phyloP scores from a whole-genome alignment of 2,329 filamentous ascomycete genomes.

The Peltaster fructicola region DNA sequence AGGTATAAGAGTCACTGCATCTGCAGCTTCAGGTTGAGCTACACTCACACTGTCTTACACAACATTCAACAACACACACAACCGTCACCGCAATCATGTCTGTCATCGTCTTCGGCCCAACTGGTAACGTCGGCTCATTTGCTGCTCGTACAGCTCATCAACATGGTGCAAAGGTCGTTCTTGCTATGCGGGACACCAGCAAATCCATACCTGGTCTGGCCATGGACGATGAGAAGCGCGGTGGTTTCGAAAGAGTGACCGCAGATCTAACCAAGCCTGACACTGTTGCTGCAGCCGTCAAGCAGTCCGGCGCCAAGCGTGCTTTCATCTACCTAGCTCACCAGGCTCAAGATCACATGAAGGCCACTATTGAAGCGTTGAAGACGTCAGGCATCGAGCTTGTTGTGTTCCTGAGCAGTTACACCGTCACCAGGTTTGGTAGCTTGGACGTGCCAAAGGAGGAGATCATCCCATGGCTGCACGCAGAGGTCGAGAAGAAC shows the following conservation, averaged over 20 bases:
- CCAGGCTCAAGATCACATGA: conserved; percentile 23
- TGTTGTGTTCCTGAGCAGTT: conserved; percentile 31
- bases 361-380: conserved; percentile 24
- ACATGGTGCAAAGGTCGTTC: conserved; percentile 26
- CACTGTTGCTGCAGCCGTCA: conserved; percentile 24
- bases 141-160: conserved; percentile 23
- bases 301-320: conserved; percentile 23
- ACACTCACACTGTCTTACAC: too few species aligned
- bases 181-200: conserved; percentile 30
- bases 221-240: conserved; percentile 14
- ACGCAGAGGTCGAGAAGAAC: conserved; percentile 28
- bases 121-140: conserved; percentile 27
- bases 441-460: conserved; percentile 11
- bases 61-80: too few species aligned
- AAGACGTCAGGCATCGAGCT: conserved; percentile 28
- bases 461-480: conserved; percentile 22
- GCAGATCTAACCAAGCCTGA: conserved; percentile 29
- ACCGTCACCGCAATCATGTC: too few species aligned
- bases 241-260: conserved; percentile 21
- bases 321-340: conserved; percentile 32
- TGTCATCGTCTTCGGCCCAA: conserved; percentile 34
- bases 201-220: conserved; percentile 25
- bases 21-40: too few species aligned
- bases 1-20: too few species aligned
- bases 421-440: conserved; percentile 12